Percentiles rank a stretch among this genome's conserved stretches.
phyloP scores from a whole-genome alignment of 179 eudicot genomes.

The Carnegiea gigantea region DNA sequence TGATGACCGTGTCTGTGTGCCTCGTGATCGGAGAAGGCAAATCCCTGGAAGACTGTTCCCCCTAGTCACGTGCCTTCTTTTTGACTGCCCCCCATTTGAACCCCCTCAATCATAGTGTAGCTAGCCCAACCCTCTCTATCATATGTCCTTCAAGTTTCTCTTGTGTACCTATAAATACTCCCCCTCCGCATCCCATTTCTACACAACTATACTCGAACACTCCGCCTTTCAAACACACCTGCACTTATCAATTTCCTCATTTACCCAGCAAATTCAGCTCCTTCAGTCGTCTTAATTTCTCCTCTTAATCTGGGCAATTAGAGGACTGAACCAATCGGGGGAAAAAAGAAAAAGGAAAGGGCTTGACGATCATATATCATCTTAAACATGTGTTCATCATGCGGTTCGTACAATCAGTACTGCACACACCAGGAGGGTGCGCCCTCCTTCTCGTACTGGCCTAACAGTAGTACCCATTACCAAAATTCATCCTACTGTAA shows the following conservation, averaged over 20 bases:
- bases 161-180: slow-evolving; percentile 33
- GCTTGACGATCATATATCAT: too few species aligned
- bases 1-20: slow-evolving; percentile 19
- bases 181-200: neutral
- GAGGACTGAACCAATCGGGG: too few species aligned
- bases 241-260: neutral
- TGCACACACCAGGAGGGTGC: neutral
- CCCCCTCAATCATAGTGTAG: too few species aligned
- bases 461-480: neutral
- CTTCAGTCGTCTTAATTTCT: neutral
- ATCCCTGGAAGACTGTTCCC: slow-evolving; percentile 83
- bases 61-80: slow-evolving; percentile 66
- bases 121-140: neutral
- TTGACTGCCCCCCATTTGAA: slow-evolving; percentile 32
- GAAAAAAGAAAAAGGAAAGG: neutral
- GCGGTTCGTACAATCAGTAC: slow-evolving; percentile 8
- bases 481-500: slow-evolving; percentile 24
- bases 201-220: neutral
- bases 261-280: neutral
- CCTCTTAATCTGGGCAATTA: too few species aligned
- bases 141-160: too few species aligned
- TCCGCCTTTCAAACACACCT: neutral
- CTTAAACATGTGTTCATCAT: neutral
- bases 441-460: slow-evolving; percentile 23
- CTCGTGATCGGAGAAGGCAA: slow-evolving; percentile 95